Conservation (phyloP, 306 rosid species). For the Rosa lucieae region DNA sequence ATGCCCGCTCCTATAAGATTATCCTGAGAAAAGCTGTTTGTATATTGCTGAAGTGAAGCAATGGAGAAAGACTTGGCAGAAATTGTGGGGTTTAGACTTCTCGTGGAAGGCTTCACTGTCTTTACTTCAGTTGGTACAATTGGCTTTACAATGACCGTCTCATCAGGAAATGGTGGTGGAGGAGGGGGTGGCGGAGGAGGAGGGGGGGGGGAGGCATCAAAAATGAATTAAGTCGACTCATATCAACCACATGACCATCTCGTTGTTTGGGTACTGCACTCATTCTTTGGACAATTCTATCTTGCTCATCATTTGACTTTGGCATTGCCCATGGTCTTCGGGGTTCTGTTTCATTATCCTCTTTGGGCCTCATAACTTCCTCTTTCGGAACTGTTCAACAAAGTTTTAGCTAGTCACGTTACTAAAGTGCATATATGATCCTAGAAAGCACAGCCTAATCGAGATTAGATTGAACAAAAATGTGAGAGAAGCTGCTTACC, state of each 20-base stretch:
- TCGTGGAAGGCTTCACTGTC: constrained; percentile 43
- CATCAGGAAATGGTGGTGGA: constrained; percentile 41
- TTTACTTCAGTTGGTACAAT: constrained; percentile 35
- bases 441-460: constrained; percentile 5
- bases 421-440: constrained; percentile 1
- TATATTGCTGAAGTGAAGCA: constrained; percentile 92
- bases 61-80: constrained; percentile 68
- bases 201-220: constrained; percentile 56
- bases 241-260: constrained; percentile 49
- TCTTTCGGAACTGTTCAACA: constrained; percentile 49
- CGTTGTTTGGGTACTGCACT: constrained; percentile 50
- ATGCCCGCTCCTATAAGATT: constrained; percentile 84
- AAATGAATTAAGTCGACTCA: constrained; percentile 40
- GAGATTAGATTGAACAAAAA: constrained; percentile 22
- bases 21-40: constrained; percentile 92
- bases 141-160: constrained; percentile 65
- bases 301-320: constrained; percentile 48
- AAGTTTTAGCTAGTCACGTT: constrained; percentile 8
- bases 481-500: constrained; percentile 38
- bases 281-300: constrained; percentile 42
- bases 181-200: constrained; percentile 48
- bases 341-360: constrained; percentile 43
- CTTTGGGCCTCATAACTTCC: constrained; percentile 50
- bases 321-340: constrained; percentile 54
- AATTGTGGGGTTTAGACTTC: constrained; percentile 35